These are phyloP conservation scores for Trifolium dubium DNA, from an alignment of 306 rosid genomes.

Conservation along the genomic window DNA sequence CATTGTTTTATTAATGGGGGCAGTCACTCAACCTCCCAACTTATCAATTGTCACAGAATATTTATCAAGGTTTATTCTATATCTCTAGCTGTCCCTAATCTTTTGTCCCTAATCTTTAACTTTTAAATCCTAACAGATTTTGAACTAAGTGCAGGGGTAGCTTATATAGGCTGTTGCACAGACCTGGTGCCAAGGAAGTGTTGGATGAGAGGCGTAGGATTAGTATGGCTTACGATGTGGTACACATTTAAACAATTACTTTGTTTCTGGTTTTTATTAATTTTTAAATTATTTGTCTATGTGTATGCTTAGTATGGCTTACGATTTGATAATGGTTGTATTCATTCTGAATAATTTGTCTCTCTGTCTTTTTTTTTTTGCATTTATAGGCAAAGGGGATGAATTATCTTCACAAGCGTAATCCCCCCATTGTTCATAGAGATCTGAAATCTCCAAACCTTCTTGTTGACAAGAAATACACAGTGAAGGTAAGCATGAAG, in stretches of 20 bases:
- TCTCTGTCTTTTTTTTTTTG: slow-evolving; percentile 5
- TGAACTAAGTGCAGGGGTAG: slow-evolving; percentile 85
- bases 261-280: slow-evolving; percentile 17
- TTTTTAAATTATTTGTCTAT: slow-evolving; percentile 28
- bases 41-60: slow-evolving; percentile 97
- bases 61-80: slow-evolving; percentile 73
- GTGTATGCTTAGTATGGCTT: too few species aligned
- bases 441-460: slow-evolving; percentile 98
- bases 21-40: slow-evolving; percentile 95
- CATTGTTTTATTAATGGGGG: slow-evolving; percentile 97
- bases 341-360: slow-evolving; percentile 31
- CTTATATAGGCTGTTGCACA: slow-evolving; percentile 90
- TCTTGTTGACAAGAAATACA: slow-evolving; percentile 94
- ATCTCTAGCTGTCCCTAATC: slow-evolving; percentile 28
- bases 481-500: slow-evolving; percentile 77
- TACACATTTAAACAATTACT: slow-evolving; percentile 48
- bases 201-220: slow-evolving; percentile 93
- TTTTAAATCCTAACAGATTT: slow-evolving; percentile 35
- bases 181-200: slow-evolving; percentile 75
- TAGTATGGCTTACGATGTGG: slow-evolving; percentile 97
- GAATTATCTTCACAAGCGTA: slow-evolving; percentile 97
- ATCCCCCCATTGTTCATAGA: slow-evolving; percentile 97
- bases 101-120: slow-evolving; percentile 17
- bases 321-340: not conserved
- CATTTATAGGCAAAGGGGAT: slow-evolving; percentile 90